These are phyloP conservation scores for Actinomucor elegans DNA, from an alignment of 371 early-diverging fungal genomes.

Conservation along the genomic window DNA sequence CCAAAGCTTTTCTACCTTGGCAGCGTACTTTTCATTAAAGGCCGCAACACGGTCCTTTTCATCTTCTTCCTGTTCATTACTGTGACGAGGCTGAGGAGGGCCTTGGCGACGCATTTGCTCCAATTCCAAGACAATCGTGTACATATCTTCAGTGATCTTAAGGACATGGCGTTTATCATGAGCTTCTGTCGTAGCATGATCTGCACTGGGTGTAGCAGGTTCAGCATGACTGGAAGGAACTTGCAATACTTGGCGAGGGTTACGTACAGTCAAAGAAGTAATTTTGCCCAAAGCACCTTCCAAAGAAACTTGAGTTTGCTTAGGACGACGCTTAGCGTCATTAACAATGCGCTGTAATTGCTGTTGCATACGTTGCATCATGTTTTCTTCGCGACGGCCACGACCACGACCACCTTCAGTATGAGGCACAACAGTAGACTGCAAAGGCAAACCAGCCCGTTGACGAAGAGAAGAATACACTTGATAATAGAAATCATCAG, in stretches of 20 bases:
- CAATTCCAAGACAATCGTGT: constrained; percentile 70
- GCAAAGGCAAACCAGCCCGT: constrained; percentile 51
- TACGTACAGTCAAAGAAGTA: constrained; percentile 81
- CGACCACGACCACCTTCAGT: constrained; percentile 21
- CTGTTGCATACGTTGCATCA: constrained; percentile 82
- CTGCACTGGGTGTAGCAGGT: neutral
- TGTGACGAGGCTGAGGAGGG: constrained; percentile 31
- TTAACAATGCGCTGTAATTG: constrained; percentile 93
- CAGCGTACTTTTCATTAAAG: constrained; percentile 51
- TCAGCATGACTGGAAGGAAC: constrained; percentile 14
- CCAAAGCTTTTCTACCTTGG: constrained; percentile 63
- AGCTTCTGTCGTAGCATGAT: neutral
- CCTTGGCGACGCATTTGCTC: constrained; percentile 82
- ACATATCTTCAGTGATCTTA: constrained; percentile 78
- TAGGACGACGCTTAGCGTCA: constrained; percentile 85
- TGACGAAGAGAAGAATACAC: constrained; percentile 79
- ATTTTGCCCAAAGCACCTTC: constrained; percentile 97
- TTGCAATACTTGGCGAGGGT: constrained; percentile 87
- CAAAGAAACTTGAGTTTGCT: constrained; percentile 78
- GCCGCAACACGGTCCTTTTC: constrained; percentile 35
- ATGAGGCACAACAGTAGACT: constrained; percentile 11
- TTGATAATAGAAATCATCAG: constrained; percentile 94
- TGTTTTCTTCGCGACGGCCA: constrained; percentile 53
- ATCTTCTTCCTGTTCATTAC: constrained; percentile 46
- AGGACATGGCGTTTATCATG: constrained; percentile 63